These are phyloP conservation scores for Saccharomycopsis sp. DNA, from an alignment of 805 yeast species.

Conservation along the genomic window DNA sequence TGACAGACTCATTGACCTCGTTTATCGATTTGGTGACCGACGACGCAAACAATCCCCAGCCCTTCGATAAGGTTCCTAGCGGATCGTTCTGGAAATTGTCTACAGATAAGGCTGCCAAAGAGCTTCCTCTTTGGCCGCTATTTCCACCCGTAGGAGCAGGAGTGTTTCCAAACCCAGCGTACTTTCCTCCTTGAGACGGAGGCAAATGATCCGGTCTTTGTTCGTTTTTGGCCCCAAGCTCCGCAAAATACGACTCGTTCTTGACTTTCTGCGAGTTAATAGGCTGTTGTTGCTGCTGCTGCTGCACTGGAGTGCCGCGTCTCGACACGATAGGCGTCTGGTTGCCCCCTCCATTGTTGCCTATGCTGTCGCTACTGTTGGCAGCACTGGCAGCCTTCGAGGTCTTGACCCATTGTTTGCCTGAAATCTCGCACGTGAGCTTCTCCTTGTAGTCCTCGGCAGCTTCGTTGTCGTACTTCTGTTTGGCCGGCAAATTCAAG, in stretches of 20 bases:
- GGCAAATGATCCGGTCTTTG: constrained; percentile 71
- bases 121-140: constrained; percentile 31
- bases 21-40: constrained; percentile 76
- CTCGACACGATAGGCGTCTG: constrained; percentile 17
- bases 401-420: constrained; percentile 57
- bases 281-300: constrained; percentile 8
- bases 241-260: constrained; percentile 78
- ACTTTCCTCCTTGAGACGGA: constrained; percentile 92
- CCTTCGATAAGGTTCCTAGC: constrained; percentile 79
- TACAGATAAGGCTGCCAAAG: constrained; percentile 51
- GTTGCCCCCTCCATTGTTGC: constrained; percentile 11
- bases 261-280: constrained; percentile 37
- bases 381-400: constrained; percentile 40
- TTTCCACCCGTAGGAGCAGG: constrained; percentile 40
- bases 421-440: constrained; percentile 70
- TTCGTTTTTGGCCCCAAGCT: constrained; percentile 67
- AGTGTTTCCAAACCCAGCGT: constrained; percentile 84
- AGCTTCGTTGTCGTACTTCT: constrained; percentile 79
- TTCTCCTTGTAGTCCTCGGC: constrained; percentile 89
- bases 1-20: constrained; percentile 82
- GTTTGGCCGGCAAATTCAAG: constrained; percentile 27
- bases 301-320: constrained; percentile 23
- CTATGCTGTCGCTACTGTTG: constrained; percentile 4
- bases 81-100: constrained; percentile 79
- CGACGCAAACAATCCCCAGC: constrained; percentile 91